Evolutionary conservation across 495 filamentous ascomycete species (phyloP), one percentile per base, ranked within the genome.

Genomic region (Diplogelasinospora grovesii): DNA sequence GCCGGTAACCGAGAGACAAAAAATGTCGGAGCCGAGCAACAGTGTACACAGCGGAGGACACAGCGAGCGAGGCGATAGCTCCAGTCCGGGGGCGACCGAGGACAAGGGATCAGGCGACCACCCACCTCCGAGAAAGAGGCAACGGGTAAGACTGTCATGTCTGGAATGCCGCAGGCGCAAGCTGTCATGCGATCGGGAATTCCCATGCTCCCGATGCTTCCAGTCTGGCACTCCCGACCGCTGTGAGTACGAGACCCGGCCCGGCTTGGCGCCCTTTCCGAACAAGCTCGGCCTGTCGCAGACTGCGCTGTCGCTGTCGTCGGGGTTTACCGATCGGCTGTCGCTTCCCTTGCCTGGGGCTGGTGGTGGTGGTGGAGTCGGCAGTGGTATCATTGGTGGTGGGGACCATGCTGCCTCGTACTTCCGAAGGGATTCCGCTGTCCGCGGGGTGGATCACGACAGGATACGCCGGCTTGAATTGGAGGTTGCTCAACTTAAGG

Each of bases 91-190:
- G 13, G 29, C 23, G 20, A 38, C 29, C 22, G 41, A 42, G 40
- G 10, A 19, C 19, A 19, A n/a, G 15, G 42, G 32, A 8, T 21
- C 18, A 19, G 49, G 52, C 15, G 46, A 50, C 11, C 59, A 56
- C 22, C 57, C 53, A 4, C 67, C 66, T 0, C 56, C 67, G 5
- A 45, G 69, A 32, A 73, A 73, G 50, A 57, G 69, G 5, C 69
- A 73, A 54, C 52, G 69, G 29, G 63, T 73, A 0, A 52, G 69
- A 10, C 63, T 73, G 14, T 69, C 65, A 8, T 73, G 69, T 34
- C 61, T 73, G 22, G 69, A 73, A 30, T 73, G 69, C 47, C 63
- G 69, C 42, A 52, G 69, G 15, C 53, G 69, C 14, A 73, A 73
- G 52, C 52, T 73, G 24, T 73, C 69, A 23, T 73, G 69, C 45